Percentiles rank a stretch among this genome's conserved stretches.
Evolutionary conservation across 768 basidiomycete species (phyloP).

Genomic region (Leccinum disarticulatum): DNA sequence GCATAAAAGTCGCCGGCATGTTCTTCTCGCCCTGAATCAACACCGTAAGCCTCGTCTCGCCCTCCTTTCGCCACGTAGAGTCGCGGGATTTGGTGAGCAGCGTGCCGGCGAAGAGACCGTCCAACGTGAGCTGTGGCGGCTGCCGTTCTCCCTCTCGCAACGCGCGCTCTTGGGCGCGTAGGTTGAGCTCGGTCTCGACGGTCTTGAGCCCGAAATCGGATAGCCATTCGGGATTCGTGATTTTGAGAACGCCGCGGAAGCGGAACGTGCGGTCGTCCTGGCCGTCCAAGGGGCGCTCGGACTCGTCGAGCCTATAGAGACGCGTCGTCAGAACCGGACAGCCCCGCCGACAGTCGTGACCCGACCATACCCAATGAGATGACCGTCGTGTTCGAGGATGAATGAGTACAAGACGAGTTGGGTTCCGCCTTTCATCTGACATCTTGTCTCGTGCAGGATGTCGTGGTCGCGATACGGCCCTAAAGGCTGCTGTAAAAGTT

Average conservation of each 20-base stretch:
- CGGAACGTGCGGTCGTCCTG: conserved; percentile 36
- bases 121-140: conserved; percentile 36
- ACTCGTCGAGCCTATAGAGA: conserved; percentile 44
- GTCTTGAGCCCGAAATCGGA: conserved; percentile 42
- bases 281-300: conserved; percentile 39
- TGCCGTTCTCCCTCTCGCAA: conserved; percentile 18
- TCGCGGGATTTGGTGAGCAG: conserved; percentile 18
- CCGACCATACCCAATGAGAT: conserved; percentile 24
- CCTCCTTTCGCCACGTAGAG: conserved; percentile 15
- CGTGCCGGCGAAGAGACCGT: conserved; percentile 30
- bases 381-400: conserved; percentile 26
- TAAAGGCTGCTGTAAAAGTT: conserved; percentile 27
- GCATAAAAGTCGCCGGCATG: conserved; percentile 42
- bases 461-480: conserved; percentile 32
- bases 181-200: conserved; percentile 45
- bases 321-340: conserved; percentile 1
- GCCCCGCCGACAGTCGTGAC: neutral
- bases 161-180: conserved; percentile 36
- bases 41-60: conserved; percentile 36
- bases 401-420: conserved; percentile 31
- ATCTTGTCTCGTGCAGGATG: conserved; percentile 20
- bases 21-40: conserved; percentile 43
- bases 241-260: conserved; percentile 52
- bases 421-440: conserved; percentile 12
- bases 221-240: conserved; percentile 49